Percentiles rank a stretch among this genome's conserved stretches.
Conservation (phyloP, 2,329 filamentous ascomycete species). For the Botrytis elliptica region DNA sequence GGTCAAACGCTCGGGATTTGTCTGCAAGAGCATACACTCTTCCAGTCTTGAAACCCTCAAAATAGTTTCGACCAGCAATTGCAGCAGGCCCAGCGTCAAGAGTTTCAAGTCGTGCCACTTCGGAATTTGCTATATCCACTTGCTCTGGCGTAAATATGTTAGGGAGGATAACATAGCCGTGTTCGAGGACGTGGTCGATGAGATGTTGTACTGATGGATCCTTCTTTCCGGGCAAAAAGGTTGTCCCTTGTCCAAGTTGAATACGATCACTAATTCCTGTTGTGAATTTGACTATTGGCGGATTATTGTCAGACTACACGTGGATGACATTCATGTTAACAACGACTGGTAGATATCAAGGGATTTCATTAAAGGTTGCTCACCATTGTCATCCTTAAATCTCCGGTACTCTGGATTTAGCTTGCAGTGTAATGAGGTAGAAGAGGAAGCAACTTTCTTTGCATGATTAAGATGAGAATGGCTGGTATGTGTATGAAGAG, state of each 20-base stretch:
- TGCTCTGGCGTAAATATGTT: slow-evolving; percentile 39
- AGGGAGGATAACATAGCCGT: slow-evolving; percentile 44
- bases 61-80: slow-evolving; percentile 40
- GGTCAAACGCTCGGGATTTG: slow-evolving; percentile 43
- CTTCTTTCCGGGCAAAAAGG: slow-evolving; percentile 35
- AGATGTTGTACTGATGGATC: slow-evolving; percentile 35
- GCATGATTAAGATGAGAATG: slow-evolving; percentile 6
- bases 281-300: slow-evolving; percentile 5
- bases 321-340: slow-evolving; percentile 14
- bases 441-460: slow-evolving; percentile 8
- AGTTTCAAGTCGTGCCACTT: slow-evolving; percentile 39
- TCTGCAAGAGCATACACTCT: slow-evolving; percentile 44
- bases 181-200: slow-evolving; percentile 36
- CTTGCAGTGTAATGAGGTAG: slow-evolving; percentile 11
- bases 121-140: slow-evolving; percentile 39
- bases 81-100: slow-evolving; percentile 35
- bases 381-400: slow-evolving; percentile 7
- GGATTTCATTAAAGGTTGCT: background rate
- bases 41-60: slow-evolving; percentile 43
- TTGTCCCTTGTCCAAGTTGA: slow-evolving; percentile 35
- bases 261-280: slow-evolving; percentile 25
- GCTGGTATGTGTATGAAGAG: slow-evolving; percentile 14
- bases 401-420: background rate
- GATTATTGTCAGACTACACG: background rate
- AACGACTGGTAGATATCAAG: background rate